phyloP scores from a whole-genome alignment of 139 green algal species.

The Picochlorum costavermella region DNA sequence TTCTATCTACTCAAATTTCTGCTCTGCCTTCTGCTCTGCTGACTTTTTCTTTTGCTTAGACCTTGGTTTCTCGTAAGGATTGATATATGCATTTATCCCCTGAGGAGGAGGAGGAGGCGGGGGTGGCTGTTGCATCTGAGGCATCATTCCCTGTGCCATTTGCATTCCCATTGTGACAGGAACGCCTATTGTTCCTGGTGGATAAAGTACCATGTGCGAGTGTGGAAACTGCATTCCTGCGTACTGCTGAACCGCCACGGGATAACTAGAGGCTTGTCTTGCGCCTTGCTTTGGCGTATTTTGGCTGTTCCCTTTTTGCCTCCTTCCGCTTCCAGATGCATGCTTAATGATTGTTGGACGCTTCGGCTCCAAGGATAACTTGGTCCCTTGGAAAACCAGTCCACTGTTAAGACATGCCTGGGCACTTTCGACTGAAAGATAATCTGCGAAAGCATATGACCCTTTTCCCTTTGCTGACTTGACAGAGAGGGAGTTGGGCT shows the following conservation, averaged over 20 bases:
- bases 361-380: constrained; percentile 6
- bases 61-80: too few species aligned
- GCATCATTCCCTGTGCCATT: neutral
- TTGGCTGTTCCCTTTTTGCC: neutral
- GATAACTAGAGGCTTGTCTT: neutral
- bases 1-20: too few species aligned
- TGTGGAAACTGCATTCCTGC: neutral
- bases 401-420: neutral
- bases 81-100: too few species aligned
- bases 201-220: neutral
- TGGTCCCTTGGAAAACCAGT: constrained; percentile 4
- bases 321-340: constrained; percentile 5
- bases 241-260: neutral
- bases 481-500: constrained; percentile 13
- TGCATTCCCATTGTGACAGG: neutral
- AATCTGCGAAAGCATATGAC: constrained; percentile 49
- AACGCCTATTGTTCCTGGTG: constrained; percentile 4
- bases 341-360: constrained; percentile 16
- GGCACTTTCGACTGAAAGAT: constrained; percentile 22
- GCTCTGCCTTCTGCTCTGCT: too few species aligned
- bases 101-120: neutral
- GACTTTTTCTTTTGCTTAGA: too few species aligned
- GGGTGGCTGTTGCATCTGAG: constrained; percentile 4
- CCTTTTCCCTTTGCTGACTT: constrained; percentile 37
- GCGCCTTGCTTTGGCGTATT: neutral